Conservation (phyloP, 306 rosid genomes). For the Rosa lucieae region DNA sequence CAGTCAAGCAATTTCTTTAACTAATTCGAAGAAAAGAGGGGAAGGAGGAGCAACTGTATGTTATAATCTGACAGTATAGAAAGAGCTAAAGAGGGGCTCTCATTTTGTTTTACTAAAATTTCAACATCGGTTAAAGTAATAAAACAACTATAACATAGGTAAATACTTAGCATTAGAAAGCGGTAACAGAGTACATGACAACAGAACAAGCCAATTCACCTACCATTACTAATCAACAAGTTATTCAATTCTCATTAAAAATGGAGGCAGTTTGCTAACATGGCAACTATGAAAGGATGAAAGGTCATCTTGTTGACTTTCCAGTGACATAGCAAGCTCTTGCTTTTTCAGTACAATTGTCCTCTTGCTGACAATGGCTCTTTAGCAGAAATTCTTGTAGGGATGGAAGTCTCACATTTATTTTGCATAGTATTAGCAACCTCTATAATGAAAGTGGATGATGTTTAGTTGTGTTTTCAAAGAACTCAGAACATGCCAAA, state of each 20-base stretch:
- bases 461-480: no score
- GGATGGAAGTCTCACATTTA: no score
- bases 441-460: no score
- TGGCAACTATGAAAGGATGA: not conserved
- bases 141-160: not conserved
- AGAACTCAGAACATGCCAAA: no score
- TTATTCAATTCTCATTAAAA: no score
- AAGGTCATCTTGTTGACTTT: not conserved
- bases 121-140: not conserved
- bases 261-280: no score
- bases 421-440: no score
- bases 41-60: not conserved
- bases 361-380: not conserved
- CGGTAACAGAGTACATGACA: no score
- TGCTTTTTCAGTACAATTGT: no score
- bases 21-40: not conserved
- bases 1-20: not conserved
- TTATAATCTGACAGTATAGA: not conserved
- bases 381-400: no score
- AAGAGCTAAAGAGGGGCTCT: not conserved
- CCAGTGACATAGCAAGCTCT: not conserved
- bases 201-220: no score
- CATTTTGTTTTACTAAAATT: not conserved
- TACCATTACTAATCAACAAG: no score
- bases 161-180: not conserved